Percentiles rank a stretch among this genome's conserved stretches.
Conservation (phyloP, 2,329 filamentous ascomycete species). For the Periconia digitata region DNA sequence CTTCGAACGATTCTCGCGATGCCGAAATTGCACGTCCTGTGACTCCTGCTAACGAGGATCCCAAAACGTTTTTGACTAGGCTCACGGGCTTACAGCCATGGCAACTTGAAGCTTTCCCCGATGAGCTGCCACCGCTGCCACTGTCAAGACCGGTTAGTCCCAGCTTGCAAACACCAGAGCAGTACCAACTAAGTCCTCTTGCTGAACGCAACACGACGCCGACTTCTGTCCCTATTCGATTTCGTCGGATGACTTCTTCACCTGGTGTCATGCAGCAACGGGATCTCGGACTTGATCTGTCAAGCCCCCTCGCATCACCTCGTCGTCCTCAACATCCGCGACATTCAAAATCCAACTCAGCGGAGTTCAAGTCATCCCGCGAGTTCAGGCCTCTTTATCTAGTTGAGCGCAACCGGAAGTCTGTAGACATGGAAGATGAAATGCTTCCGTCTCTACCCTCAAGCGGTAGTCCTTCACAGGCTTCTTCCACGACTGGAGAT, state of each 20-base stretch:
- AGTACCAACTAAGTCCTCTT: constrained; percentile 15
- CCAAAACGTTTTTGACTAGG: constrained; percentile 33
- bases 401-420: constrained; percentile 62
- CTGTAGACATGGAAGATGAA: constrained; percentile 37
- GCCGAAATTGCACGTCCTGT: constrained; percentile 25
- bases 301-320: constrained; percentile 46
- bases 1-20: constrained; percentile 19
- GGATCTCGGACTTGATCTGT: constrained; percentile 41
- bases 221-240: constrained; percentile 59
- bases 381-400: constrained; percentile 84
- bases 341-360: constrained; percentile 52
- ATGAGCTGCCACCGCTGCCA: constrained; percentile 38
- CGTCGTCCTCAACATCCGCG: constrained; percentile 40
- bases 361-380: constrained; percentile 56
- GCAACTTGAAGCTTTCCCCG: constrained; percentile 38
- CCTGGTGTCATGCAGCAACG: constrained; percentile 42
- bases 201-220: constrained; percentile 34
- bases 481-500: constrained; percentile 40
- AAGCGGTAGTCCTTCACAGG: constrained; percentile 43
- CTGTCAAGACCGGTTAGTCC: constrained; percentile 32
- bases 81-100: constrained; percentile 40
- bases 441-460: constrained; percentile 56
- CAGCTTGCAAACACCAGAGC: constrained; percentile 27
- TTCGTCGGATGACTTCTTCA: constrained; percentile 51
- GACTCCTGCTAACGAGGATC: constrained; percentile 38